Conservation (phyloP, 805 yeast species). For the Lachancea meyersii region DNA sequence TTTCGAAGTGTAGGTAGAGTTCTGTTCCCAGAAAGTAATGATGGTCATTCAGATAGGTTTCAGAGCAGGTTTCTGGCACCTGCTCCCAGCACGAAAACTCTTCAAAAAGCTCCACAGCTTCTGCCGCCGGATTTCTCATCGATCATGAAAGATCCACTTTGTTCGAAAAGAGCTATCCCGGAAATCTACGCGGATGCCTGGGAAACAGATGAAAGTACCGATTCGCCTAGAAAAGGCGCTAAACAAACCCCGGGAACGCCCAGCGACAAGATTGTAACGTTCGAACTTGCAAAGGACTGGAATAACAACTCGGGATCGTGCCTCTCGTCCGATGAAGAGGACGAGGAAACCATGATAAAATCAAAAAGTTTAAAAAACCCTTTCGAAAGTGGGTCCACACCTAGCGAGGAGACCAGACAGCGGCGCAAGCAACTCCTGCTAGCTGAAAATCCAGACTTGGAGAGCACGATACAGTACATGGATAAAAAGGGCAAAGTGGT, state of each 20-base stretch:
- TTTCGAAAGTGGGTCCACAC: slow-evolving; percentile 11
- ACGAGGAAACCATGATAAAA: slow-evolving; percentile 11
- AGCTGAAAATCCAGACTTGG: slow-evolving; percentile 19
- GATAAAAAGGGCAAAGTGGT: slow-evolving; percentile 33
- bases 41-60: neutral
- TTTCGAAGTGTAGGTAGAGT: slow-evolving; percentile 22
- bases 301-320: slow-evolving; percentile 22
- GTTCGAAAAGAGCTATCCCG: neutral
- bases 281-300: slow-evolving; percentile 32
- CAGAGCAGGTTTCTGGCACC: slow-evolving; percentile 3
- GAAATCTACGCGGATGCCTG: neutral
- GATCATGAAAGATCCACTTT: neutral
- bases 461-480: slow-evolving; percentile 26
- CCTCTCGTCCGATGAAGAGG: slow-evolving; percentile 17
- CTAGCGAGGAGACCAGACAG: slow-evolving; percentile 13
- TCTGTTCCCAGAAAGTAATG: slow-evolving; percentile 18
- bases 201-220: neutral
- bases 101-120: slow-evolving; percentile 1
- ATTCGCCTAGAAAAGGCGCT: slow-evolving; percentile 9
- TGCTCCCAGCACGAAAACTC: neutral
- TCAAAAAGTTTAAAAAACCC: slow-evolving; percentile 26
- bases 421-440: slow-evolving; percentile 14
- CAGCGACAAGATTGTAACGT: slow-evolving; percentile 30
- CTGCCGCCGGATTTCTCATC: slow-evolving; percentile 3
- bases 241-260: slow-evolving; percentile 34